Conservation (phyloP, 2,329 filamentous ascomycete genomes). For the Pyrenophora tritici-repentis region DNA sequence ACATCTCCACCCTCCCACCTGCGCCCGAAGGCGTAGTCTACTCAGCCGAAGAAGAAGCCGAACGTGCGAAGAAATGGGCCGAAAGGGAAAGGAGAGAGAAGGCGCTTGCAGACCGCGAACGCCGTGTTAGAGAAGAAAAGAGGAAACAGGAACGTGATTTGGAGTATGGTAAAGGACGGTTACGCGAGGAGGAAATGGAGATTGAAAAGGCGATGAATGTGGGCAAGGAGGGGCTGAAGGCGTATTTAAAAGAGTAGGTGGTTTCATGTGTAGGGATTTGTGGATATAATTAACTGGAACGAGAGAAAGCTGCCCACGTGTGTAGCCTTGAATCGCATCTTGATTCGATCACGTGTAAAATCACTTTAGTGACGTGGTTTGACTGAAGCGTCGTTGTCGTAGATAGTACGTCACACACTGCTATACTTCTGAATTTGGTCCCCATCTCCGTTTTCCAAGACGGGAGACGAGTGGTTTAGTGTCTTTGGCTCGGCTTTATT, state of each 20-base stretch:
- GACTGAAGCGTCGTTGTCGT: too few species aligned
- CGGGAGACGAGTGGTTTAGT: too few species aligned
- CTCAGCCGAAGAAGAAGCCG: constrained; percentile 59
- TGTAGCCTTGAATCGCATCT: too few species aligned
- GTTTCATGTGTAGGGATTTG: too few species aligned
- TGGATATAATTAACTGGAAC: too few species aligned
- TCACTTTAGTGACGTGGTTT: too few species aligned
- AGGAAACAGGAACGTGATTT: constrained; percentile 63
- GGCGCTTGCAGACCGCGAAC: constrained; percentile 69
- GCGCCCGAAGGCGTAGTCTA: constrained; percentile 55
- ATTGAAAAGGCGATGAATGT: constrained; percentile 71
- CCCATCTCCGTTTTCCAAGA: too few species aligned
- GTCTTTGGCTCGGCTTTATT: too few species aligned
- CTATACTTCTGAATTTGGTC: too few species aligned
- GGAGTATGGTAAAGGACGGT: constrained; percentile 62
- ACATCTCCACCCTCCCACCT: constrained; percentile 66
- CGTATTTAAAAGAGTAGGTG: constrained; percentile 56
- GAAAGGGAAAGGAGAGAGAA: constrained; percentile 60
- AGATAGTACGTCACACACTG: too few species aligned
- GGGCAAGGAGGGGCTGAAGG: constrained; percentile 67
- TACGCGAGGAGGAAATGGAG: constrained; percentile 70
- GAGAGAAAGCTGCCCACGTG: too few species aligned
- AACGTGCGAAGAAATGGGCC: constrained; percentile 45
- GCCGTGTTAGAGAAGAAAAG: constrained; percentile 67
- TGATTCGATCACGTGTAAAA: too few species aligned